Evolutionary conservation across 768 basidiomycete genomes (phyloP), one percentile per base, ranked within the genome.

Genomic region (Tulasnella sp.): DNA sequence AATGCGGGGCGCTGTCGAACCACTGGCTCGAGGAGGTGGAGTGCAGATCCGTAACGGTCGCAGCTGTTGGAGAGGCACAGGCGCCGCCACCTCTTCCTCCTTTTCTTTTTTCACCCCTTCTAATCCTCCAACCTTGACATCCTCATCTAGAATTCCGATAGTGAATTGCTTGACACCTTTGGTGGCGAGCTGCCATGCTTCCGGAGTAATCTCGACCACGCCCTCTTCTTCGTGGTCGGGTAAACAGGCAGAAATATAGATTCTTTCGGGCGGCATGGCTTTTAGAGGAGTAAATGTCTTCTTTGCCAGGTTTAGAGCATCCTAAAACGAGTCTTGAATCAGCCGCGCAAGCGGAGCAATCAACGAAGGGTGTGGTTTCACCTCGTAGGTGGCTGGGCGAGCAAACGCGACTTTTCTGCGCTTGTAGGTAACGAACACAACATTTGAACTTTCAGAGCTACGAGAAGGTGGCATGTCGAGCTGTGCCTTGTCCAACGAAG

Each of bases 101-200:
- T 62, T 21, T 10, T n/a, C 58, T 31, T 62, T n/a, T n/a, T 62
- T 21, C 9, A 10, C 24, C 24, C 27, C 14, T 62, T 62, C 58
- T n/a, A 62, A 14, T 31, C 27, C 27, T n/a, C 27, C 58, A 14
- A 10, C 24, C 24, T 62, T 31, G 7, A 62, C 9, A 21, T 62
- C 58, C 24, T 31, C 58, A 3, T n/a, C 58, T 58, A 87, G 83
- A 0, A 83, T 62, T 31, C 27, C 58, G 9, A 62, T 3, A n/a
- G 24, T 62, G 3, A 62, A 62, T 9, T 31, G 9, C 24, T 62
- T 62, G 58, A 62, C 58, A 14, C 58, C 58, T 14, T 12, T n/a
- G 24, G 58, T 62, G 27, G 58, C 58, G 7, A 62, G 58, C 27
- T 62, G 18, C 58, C 58, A 62, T 9, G 58, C 58, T 21, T n/a